These are phyloP conservation scores for Dendrocalamus latiflorus DNA, from an alignment of 202 grass and related monocot genomes.

Conservation along the genomic window DNA sequence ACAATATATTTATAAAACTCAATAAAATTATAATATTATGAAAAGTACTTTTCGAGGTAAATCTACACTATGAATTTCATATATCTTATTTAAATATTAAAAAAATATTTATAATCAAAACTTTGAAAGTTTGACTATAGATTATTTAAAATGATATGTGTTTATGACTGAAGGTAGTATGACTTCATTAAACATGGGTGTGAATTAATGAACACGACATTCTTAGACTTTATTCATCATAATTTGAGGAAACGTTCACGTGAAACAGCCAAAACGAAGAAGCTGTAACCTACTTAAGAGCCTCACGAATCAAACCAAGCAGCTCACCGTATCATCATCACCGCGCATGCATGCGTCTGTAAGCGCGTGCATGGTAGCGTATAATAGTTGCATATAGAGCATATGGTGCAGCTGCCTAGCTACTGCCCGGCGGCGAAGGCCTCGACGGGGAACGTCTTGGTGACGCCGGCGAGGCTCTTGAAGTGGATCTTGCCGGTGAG, in stretches of 20 bases:
- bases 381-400: neutral
- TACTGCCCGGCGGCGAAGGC: conserved; percentile 66
- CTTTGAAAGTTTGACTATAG: no score
- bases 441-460: conserved; percentile 71
- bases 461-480: conserved; percentile 63
- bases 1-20: no score
- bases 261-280: neutral
- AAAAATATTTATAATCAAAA: no score
- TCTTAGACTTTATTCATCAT: neutral
- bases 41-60: no score
- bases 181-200: no score
- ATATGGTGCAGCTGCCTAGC: neutral
- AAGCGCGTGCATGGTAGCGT: neutral
- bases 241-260: neutral
- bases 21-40: no score
- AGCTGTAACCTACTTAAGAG: neutral
- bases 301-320: neutral
- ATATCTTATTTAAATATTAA: no score
- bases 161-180: no score
- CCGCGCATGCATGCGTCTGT: neutral
- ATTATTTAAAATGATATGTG: no score
- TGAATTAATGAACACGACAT: no score
- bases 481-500: conserved; percentile 59
- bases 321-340: neutral
- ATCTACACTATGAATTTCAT: no score